phyloP scores from a whole-genome alignment of 306 rosid species.

The Erythrophleum fordii region DNA sequence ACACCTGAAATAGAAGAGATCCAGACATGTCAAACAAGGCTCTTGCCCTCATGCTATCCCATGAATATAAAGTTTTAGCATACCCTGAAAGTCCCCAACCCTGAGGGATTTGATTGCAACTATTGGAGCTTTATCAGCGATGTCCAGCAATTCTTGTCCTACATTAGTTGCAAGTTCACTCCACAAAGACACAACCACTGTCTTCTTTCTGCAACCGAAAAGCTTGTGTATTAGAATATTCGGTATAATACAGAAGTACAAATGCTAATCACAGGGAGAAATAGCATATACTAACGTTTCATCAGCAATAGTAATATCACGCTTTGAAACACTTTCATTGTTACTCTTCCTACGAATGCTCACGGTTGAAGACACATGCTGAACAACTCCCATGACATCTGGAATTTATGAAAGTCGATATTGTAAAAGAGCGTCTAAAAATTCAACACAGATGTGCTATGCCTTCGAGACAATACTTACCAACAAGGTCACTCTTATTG shows the following conservation, averaged over 20 bases:
- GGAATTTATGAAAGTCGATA: conserved; percentile 10
- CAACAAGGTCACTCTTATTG: conserved; percentile 74
- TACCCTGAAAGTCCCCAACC: conserved; percentile 98
- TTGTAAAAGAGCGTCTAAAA: too few species aligned
- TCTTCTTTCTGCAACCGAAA: conserved; percentile 67
- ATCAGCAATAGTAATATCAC: conserved; percentile 95
- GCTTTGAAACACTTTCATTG: conserved; percentile 82
- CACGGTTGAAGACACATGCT: conserved; percentile 82
- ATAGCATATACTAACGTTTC: conserved; percentile 59
- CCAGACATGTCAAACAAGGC: neutral
- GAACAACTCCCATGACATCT: conserved; percentile 93
- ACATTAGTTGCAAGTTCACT: conserved; percentile 79
- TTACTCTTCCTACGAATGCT: conserved; percentile 83
- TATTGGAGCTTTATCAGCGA: conserved; percentile 67
- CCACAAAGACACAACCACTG: conserved; percentile 93
- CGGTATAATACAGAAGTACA: neutral
- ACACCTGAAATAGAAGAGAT: conserved; percentile 60
- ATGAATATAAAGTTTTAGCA: neutral
- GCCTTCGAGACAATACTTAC: conserved; percentile 48
- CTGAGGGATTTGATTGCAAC: conserved; percentile 82
- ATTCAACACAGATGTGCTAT: neutral
- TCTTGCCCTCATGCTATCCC: neutral
- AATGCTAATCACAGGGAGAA: neutral
- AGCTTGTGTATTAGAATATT: neutral
- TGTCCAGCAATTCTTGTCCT: conserved; percentile 82